Conservation (phyloP, 2,329 filamentous ascomycete species). For the Ilyonectria sp. region DNA sequence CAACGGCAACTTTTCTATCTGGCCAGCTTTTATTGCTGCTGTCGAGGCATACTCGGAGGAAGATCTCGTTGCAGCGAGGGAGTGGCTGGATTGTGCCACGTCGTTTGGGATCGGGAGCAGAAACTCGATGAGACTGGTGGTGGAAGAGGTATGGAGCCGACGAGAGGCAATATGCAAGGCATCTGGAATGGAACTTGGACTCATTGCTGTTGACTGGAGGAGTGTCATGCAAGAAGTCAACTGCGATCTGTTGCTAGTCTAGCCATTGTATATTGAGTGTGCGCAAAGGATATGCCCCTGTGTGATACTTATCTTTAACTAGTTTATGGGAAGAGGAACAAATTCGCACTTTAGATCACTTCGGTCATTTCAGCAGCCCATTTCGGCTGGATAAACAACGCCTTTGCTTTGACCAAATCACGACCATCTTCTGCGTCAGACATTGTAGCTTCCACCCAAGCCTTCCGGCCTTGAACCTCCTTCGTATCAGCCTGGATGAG, state of each 20-base stretch:
- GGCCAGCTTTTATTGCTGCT: slow-evolving; percentile 19
- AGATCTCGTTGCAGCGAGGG: slow-evolving; percentile 3
- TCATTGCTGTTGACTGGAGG: slow-evolving; percentile 20
- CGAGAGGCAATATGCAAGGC: not conserved
- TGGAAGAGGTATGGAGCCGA: slow-evolving; percentile 11
- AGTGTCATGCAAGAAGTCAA: slow-evolving; percentile 21
- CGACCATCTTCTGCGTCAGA: slow-evolving; percentile 29
- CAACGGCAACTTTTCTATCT: slow-evolving; percentile 17
- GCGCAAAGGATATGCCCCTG: not conserved
- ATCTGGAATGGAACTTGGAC: slow-evolving; percentile 6
- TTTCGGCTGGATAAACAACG: slow-evolving; percentile 38
- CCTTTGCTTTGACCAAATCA: slow-evolving; percentile 32
- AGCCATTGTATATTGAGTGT: not conserved
- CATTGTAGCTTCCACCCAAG: slow-evolving; percentile 33
- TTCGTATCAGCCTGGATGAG: slow-evolving; percentile 28
- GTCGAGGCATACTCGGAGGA: slow-evolving; percentile 11
- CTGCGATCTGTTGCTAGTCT: slow-evolving; percentile 18
- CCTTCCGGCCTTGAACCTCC: slow-evolving; percentile 38
- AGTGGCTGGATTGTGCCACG: slow-evolving; percentile 6
- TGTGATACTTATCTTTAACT: not conserved
- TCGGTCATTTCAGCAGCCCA: slow-evolving; percentile 15
- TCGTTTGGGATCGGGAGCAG: slow-evolving; percentile 20
- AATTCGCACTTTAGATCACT: not conserved
- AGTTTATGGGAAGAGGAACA: not conserved
- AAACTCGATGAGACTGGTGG: slow-evolving; percentile 1